Evolutionary conservation across 2,329 filamentous ascomycete species (phyloP), one percentile per base, ranked within the genome.

Genomic region (Dothideomycetidae sp.): DNA sequence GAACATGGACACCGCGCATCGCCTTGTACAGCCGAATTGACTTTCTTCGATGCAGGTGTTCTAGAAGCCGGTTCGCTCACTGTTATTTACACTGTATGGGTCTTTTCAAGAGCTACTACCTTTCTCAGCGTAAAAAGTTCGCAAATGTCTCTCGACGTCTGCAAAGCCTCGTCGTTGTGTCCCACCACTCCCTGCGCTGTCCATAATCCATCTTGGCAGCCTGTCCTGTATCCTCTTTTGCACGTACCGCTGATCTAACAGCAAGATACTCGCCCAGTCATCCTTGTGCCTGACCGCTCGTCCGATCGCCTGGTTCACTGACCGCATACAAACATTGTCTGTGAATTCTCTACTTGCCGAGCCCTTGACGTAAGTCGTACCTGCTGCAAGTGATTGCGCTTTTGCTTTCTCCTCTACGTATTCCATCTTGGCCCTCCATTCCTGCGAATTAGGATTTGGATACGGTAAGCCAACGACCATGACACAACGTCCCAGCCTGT

Each of bases 271-370:
- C 3, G 90, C 90, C 59, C 93, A 96, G 59, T 98, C 90, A 15
- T 72, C 74, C 39, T 70, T 71, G 54, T 98, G 90, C 32, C 90
- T 68, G 49, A 98, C 94, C 1, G 85, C 90, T 41, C 90, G 68
- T 1, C 90, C 90, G 48, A 98, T 86, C 53, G 83, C 90, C 63
- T 98, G 90, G 56, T 98, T 98, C 3, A 98, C 90, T 3, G 86
- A 84, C 28, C 90, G 71, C 86, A 98, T 94, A 56, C 86, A 94
- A 0, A 83, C 75, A 53, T 96, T 96, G 55, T 94, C 85, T 53
- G 92, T 93, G 52, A 83, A 93, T 43, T 88, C 81, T 36, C 78
- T 65, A 2, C 79, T 76, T 3, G 76, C 63, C 18, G 62, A 65
- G 39, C 55, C 61, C 28, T 51, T 56, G 17, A 53, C 54, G 42